These are phyloP conservation scores for Botrytis tulipae DNA, from an alignment of 2,329 filamentous ascomycete genomes.

Conservation along the genomic window DNA sequence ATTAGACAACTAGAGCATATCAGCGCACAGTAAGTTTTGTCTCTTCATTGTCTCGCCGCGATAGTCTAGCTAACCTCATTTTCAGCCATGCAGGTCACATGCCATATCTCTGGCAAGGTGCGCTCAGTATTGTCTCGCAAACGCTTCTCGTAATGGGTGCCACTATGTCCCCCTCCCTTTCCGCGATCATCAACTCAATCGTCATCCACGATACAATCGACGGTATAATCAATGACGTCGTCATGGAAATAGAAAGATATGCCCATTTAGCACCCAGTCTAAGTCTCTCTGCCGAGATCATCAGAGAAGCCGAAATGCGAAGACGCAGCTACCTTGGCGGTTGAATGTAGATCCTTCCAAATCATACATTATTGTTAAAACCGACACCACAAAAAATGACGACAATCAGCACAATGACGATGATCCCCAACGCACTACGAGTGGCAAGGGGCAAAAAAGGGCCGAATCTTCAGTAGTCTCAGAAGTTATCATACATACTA, in stretches of 20 bases:
- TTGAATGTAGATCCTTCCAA: constrained; percentile 10
- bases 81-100: constrained; percentile 75
- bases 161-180: constrained; percentile 73
- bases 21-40: constrained; percentile 63
- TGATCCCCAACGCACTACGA: background rate
- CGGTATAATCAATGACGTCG: constrained; percentile 73
- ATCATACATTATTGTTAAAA: background rate
- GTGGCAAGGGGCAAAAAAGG: constrained; percentile 8
- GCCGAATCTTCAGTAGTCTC: background rate
- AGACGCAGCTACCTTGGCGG: constrained; percentile 58
- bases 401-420: background rate
- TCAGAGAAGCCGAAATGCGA: constrained; percentile 74
- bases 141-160: constrained; percentile 81
- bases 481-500: background rate
- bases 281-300: constrained; percentile 72
- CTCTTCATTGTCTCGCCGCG: background rate
- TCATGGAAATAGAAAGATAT: constrained; percentile 72
- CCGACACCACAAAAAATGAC: background rate
- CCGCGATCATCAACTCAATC: constrained; percentile 58
- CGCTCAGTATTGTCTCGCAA: constrained; percentile 79
- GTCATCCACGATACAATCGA: constrained; percentile 64
- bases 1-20: constrained; percentile 79
- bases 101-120: constrained; percentile 83
- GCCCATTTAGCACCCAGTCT: constrained; percentile 74
- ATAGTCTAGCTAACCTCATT: constrained; percentile 26